Evolutionary conservation across 208 protist genomes (phyloP), one percentile per base, ranked within the genome.

Genomic region (Trypanosoma mega): DNA sequence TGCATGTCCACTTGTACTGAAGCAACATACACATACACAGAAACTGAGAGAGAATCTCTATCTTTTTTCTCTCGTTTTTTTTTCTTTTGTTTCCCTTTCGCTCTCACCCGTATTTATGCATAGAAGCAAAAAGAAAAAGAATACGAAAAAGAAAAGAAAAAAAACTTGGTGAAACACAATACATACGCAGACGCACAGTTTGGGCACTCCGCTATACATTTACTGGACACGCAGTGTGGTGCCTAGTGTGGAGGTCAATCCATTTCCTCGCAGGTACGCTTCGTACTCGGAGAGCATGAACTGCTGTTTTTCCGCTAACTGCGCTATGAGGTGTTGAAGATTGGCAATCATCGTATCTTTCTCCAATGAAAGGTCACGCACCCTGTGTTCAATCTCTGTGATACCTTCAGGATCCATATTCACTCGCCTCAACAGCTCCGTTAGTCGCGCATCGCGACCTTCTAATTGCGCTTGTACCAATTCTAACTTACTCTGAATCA

Each of bases 271-370:
- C 66, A 97, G 65, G 70, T 97, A 97, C 16, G 68, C 62, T 62
- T 97, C 86, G 59, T 97, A 97, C 5, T 78, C 82, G 9, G 65
- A 56, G 45, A 81, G 62, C 21, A 95, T 62, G 30, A 76, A 67
- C 62, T 94, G 85, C 46, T 84, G 74, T 44, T 67, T 73, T 51
- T 79, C 80, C 2, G 85, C 87, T 51, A 92, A 63, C 26, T 75
- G 74, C 20, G 80, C 43, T 31, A 97, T 71, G 36, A 94, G 82
- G 21, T 80, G 84, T 76, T 98, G 82, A 26, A 99, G 82, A 47
- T 98, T 92, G 43, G 96, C 85, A 74, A 99, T 98, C 8, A 87
- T 87, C 31, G 81, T 84, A 79, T 99, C 98, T 78, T 99, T 99
- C 49, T 94, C 90, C 27, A 96, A 92, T 12, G 98, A 74, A 18